phyloP scores from a whole-genome alignment of 2,329 filamentous ascomycete species.

The Beauveria scarabaeidicola region DNA sequence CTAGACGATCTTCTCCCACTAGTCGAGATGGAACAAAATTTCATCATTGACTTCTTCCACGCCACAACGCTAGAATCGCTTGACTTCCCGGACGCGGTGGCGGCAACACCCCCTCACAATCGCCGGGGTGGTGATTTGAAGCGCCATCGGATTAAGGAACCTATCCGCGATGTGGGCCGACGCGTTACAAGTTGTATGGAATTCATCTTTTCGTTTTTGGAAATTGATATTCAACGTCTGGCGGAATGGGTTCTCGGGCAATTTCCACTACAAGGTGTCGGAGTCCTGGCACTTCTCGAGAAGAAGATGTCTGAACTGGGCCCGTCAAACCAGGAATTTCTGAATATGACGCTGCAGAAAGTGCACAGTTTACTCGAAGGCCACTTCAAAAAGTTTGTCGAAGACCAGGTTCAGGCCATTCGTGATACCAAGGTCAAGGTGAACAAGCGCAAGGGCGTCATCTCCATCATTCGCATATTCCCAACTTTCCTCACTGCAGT shows the following conservation, averaged over 20 bases:
- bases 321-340: slow-evolving; percentile 88
- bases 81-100: slow-evolving; percentile 78
- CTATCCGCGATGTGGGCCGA: slow-evolving; percentile 77
- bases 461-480: slow-evolving; percentile 90
- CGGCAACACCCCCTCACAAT: slow-evolving; percentile 54
- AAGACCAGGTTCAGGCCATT: slow-evolving; percentile 90
- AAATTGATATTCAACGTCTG: slow-evolving; percentile 66
- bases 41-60: slow-evolving; percentile 94
- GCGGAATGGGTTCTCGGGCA: slow-evolving; percentile 74
- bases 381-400: slow-evolving; percentile 80
- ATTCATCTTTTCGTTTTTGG: slow-evolving; percentile 75
- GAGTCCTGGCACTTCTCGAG: slow-evolving; percentile 73
- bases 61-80: slow-evolving; percentile 72
- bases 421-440: slow-evolving; percentile 99
- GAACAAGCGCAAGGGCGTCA: slow-evolving; percentile 95
- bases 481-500: slow-evolving; percentile 75
- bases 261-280: slow-evolving; percentile 87
- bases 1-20: slow-evolving; percentile 76
- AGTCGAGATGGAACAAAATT: slow-evolving; percentile 91
- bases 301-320: slow-evolving; percentile 69
- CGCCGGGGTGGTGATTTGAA: slow-evolving; percentile 66
- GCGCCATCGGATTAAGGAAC: slow-evolving; percentile 72
- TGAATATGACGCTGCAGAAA: slow-evolving; percentile 71
- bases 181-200: slow-evolving; percentile 83
- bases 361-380: slow-evolving; percentile 65